These are phyloP conservation scores for Calocybe indica DNA, from an alignment of 768 basidiomycete genomes.

Conservation along the genomic window DNA sequence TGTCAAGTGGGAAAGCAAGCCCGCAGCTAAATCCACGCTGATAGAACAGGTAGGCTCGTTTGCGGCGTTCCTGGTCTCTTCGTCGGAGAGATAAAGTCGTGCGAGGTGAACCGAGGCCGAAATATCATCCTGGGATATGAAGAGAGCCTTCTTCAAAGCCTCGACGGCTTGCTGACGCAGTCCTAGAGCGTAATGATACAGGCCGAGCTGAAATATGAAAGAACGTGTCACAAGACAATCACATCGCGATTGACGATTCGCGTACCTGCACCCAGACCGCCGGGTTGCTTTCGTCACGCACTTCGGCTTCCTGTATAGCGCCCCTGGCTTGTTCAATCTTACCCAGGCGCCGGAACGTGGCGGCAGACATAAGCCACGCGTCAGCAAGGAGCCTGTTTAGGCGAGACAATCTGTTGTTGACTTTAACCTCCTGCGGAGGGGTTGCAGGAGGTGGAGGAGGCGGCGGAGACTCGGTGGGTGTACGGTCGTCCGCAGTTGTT, in stretches of 20 bases:
- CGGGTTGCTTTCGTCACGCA: constrained; percentile 77
- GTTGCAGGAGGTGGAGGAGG: constrained; percentile 40
- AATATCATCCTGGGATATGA: constrained; percentile 76
- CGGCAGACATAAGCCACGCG: constrained; percentile 91
- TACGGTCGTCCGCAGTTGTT: constrained; percentile 31
- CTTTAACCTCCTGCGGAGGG: constrained; percentile 26
- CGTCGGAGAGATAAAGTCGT: constrained; percentile 53
- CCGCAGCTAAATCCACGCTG: constrained; percentile 75
- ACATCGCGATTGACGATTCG: neutral
- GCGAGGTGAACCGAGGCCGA: constrained; percentile 75
- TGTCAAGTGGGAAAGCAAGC: constrained; percentile 71
- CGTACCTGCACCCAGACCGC: constrained; percentile 91
- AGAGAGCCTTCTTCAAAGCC: constrained; percentile 83
- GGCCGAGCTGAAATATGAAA: constrained; percentile 49
- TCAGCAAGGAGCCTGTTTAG: constrained; percentile 71
- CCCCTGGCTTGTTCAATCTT: constrained; percentile 88
- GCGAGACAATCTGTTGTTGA: constrained; percentile 42
- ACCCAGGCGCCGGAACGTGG: constrained; percentile 85
- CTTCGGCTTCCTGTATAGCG: constrained; percentile 94
- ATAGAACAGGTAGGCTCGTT: constrained; percentile 10
- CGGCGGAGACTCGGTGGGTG: constrained; percentile 31
- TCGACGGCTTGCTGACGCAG: constrained; percentile 60
- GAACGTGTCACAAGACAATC: neutral
- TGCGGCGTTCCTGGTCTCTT: constrained; percentile 18
- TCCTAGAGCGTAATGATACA: constrained; percentile 61